A percentile compares a stretch with the other conserved stretches of the same genome.
phyloP scores from a whole-genome alignment of 768 basidiomycete species.

The Pleurotus platypus region DNA sequence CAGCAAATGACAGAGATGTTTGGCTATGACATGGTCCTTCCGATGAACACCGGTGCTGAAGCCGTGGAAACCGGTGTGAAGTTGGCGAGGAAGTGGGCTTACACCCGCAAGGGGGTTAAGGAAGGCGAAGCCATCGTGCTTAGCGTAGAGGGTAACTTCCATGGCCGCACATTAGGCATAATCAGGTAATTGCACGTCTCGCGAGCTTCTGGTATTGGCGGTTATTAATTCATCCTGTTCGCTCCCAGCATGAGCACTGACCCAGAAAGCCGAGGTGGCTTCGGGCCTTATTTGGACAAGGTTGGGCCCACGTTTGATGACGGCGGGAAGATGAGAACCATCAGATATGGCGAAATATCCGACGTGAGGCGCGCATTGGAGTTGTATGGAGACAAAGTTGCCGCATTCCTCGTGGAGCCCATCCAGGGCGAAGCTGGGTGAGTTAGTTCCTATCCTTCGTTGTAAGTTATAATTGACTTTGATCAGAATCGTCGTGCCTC shows the following conservation, averaged over 20 bases:
- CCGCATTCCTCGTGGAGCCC: conserved; percentile 94
- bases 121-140: conserved; percentile 84
- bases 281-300: conserved; percentile 85
- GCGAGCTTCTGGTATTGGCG: conserved; percentile 2
- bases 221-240: conserved; percentile 10
- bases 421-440: conserved; percentile 99
- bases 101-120: conserved; percentile 78
- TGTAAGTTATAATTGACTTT: neutral
- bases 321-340: conserved; percentile 46
- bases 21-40: conserved; percentile 92
- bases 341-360: conserved; percentile 80
- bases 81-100: conserved; percentile 96
- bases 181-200: conserved; percentile 53
- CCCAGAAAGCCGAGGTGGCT: conserved; percentile 80
- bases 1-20: conserved; percentile 80
- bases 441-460: conserved; percentile 19
- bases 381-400: conserved; percentile 75
- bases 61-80: conserved; percentile 98
- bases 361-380: conserved; percentile 84
- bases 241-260: conserved; percentile 85
- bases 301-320: conserved; percentile 80
- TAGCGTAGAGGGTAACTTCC: conserved; percentile 89
- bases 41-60: conserved; percentile 99
- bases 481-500: conserved; percentile 85
- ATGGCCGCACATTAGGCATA: conserved; percentile 87